Evolutionary conservation across 768 basidiomycete genomes (phyloP).

Genomic region (Sporobolomyces pararoseus): DNA sequence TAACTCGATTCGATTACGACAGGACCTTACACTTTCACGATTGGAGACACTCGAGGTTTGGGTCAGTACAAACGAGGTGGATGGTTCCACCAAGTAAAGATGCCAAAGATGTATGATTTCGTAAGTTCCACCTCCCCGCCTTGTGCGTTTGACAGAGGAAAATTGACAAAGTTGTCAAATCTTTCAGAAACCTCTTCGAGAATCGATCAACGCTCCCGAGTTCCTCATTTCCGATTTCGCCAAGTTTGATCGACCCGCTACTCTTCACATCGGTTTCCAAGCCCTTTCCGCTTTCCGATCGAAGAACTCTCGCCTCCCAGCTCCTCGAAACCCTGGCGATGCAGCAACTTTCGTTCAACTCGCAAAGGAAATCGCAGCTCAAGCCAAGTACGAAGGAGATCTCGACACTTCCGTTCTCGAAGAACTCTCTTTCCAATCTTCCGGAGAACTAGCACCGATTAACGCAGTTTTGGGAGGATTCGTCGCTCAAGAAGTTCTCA

Average conservation of each 20-base stretch:
- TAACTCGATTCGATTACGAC: background rate
- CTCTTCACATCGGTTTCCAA: slow-evolving; percentile 90
- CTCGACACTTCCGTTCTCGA: slow-evolving; percentile 72
- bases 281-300: slow-evolving; percentile 73
- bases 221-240: slow-evolving; percentile 93
- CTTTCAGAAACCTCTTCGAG: slow-evolving; percentile 83
- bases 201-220: slow-evolving; percentile 76
- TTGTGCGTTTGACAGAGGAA: background rate
- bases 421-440: slow-evolving; percentile 85
- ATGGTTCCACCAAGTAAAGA: slow-evolving; percentile 96
- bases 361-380: slow-evolving; percentile 63
- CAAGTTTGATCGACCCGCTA: slow-evolving; percentile 87
- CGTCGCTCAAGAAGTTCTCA: slow-evolving; percentile 94
- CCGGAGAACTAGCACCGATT: slow-evolving; percentile 82
- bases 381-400: slow-evolving; percentile 58
- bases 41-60: slow-evolving; percentile 80
- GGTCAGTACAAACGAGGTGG: slow-evolving; percentile 79
- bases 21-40: slow-evolving; percentile 91
- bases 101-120: slow-evolving; percentile 93
- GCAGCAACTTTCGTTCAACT: slow-evolving; percentile 66
- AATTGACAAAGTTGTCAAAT: background rate
- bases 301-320: slow-evolving; percentile 66
- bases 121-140: slow-evolving; percentile 55
- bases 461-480: slow-evolving; percentile 94
- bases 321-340: slow-evolving; percentile 76